Base-by-base conservation (phyloP, 495 filamentous ascomycete genomes). In the Chaetomium cochliodes region DNA sequence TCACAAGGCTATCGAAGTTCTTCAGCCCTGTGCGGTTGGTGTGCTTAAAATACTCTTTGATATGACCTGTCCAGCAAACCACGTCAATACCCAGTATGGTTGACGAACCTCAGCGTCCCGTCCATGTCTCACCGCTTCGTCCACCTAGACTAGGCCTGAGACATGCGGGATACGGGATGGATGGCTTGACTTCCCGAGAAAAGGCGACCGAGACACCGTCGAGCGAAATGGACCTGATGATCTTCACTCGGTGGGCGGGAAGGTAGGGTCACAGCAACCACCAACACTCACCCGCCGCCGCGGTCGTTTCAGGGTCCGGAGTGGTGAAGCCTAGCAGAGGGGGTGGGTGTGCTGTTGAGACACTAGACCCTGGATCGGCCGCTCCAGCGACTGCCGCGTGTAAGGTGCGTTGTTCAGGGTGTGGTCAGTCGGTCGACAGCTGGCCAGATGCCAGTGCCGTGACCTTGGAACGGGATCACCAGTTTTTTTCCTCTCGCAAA, bases 311-410 rank as follows among this genome's bases (percentile, higher is more conserved):
- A 60, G 65, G 65, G 60, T 67, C 60, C 26, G 58, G n/a, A 22
- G n/a, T 6, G 30, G n/a, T n/a, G 20, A 42, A 22, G 12, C 5
- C 13, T 13, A 8, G 18, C 18, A 0, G 28, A 61, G 30, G 25
- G 62, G 39, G 42, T 57, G 62, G 62, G 66, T 65, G 66, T 68
- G 61, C 18, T 58, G 20, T 41, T 65, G 62, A 68, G 66, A 68
- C 66, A 62, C 15, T 33, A 42, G 62, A 62, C 66, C 62, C 66
- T 62, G 50, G 41, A 20, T 25, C 25, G 58, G 9, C 65, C 55
- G 33, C 62, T 51, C 58, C 52, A 64, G 58, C 47, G 41, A 54
- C 61, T 68, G 66, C 66, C 66, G 66, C 66, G 62, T 68, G 61
- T 62, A 42, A 42, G 9, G 55, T 44, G 39, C 16, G 55, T 7